These are phyloP conservation scores for Kodamaea derodonti DNA, from an alignment of 1,139 yeast genomes.

Conservation along the genomic window DNA sequence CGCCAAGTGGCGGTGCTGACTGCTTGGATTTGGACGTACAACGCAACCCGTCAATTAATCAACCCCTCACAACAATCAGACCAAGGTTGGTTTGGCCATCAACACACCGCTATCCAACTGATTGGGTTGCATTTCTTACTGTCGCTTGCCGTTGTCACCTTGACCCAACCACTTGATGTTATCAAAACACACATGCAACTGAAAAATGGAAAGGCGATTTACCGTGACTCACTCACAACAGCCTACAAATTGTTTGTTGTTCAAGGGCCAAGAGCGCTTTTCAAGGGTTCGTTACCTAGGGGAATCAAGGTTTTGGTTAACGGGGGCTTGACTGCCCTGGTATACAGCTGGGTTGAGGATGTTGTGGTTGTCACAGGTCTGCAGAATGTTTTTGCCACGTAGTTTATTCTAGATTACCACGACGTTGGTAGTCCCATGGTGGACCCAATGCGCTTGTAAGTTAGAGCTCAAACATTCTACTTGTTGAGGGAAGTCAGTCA, in stretches of 20 bases:
- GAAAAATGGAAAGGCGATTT: constrained; percentile 57
- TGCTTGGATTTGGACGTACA: constrained; percentile 81
- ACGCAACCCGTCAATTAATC: constrained; percentile 65
- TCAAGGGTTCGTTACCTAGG: constrained; percentile 81
- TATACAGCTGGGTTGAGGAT: constrained; percentile 60
- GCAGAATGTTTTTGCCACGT: constrained; percentile 45
- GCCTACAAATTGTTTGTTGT: constrained; percentile 66
- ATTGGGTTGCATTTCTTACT: constrained; percentile 53
- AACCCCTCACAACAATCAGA: constrained; percentile 49
- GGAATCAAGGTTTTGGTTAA: constrained; percentile 72
- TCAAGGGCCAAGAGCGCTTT: constrained; percentile 63
- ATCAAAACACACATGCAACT: constrained; percentile 87
- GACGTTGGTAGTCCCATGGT: no score
- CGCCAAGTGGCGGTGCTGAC: constrained; percentile 79
- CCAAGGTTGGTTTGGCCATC: constrained; percentile 47
- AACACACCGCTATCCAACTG: constrained; percentile 38
- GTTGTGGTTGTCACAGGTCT: constrained; percentile 45
- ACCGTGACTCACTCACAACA: constrained; percentile 68
- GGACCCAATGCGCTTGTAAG: no score
- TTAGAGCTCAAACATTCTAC: no score
- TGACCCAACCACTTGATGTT: constrained; percentile 91
- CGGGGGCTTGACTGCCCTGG: constrained; percentile 73
- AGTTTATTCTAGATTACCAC: no score
- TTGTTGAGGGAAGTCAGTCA: no score
- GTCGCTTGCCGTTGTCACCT: constrained; percentile 63